These are phyloP conservation scores for Hymenoscyphus occultus DNA, from an alignment of 2,329 filamentous ascomycete genomes.

Conservation along the genomic window DNA sequence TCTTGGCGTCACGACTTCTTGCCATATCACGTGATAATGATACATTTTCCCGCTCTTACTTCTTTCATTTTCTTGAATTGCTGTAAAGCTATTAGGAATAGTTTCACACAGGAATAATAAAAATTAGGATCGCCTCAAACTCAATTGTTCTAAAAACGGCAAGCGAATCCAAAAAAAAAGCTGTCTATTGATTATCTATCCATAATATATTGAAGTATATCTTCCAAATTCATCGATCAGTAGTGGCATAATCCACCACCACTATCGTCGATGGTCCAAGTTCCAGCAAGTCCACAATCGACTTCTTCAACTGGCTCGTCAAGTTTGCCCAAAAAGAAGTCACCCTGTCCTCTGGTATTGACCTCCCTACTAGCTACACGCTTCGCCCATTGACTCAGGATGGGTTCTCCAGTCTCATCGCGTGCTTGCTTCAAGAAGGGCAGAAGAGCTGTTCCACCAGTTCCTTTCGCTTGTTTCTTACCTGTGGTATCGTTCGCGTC, in stretches of 20 bases:
- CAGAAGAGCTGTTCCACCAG: constrained; percentile 89
- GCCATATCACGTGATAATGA: too few relatives aligned
- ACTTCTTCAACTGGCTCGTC: constrained; percentile 42
- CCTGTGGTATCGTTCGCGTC: constrained; percentile 40
- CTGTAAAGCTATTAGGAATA: too few relatives aligned
- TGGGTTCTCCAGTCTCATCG: constrained; percentile 92
- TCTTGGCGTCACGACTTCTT: too few relatives aligned
- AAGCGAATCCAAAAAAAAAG: neutral
- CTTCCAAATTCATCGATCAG: constrained; percentile 16
- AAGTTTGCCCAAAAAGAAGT: constrained; percentile 57
- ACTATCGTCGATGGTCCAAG: constrained; percentile 84
- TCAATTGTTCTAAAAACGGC: too few relatives aligned
- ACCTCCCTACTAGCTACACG: constrained; percentile 38
- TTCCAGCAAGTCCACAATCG: constrained; percentile 69
- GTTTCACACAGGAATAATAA: too few relatives aligned
- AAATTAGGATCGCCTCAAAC: too few relatives aligned
- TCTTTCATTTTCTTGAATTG: too few relatives aligned
- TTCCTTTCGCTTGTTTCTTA: constrained; percentile 71
- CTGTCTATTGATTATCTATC: neutral
- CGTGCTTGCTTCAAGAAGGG: constrained; percentile 95
- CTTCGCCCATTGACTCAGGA: constrained; percentile 64
- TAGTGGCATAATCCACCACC: constrained; percentile 53
- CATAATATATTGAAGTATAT: neutral
- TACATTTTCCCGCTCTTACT: too few relatives aligned
- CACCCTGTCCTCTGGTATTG: constrained; percentile 43